These are phyloP conservation scores for Nannochloropsis salina DNA, from an alignment of 108 stramenopile species.

Conservation along the genomic window DNA sequence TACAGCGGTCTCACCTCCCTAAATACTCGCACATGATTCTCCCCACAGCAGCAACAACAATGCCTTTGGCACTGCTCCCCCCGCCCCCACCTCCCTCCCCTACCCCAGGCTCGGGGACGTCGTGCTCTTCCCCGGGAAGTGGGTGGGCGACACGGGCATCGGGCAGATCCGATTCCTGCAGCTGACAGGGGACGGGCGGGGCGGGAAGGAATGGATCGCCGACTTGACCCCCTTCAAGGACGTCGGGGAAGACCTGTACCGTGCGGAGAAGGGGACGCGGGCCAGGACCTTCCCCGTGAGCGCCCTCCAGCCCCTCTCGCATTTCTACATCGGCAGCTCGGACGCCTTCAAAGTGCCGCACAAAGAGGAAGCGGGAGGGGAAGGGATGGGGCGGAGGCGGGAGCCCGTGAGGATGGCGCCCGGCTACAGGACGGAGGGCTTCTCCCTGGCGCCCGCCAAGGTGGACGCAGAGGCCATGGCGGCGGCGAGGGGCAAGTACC, in stretches of 20 bases:
- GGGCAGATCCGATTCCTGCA: not conserved
- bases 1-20: not conserved
- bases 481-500: not conserved
- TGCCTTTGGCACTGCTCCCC: not conserved
- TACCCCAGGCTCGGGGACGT: not conserved
- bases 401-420: not conserved
- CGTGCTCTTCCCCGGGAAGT: not conserved
- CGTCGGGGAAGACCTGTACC: not conserved
- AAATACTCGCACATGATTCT: not conserved
- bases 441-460: not conserved
- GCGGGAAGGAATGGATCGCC: not conserved
- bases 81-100: not conserved
- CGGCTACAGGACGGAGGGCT: not conserved
- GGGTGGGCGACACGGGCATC: not conserved
- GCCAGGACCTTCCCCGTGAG: not conserved
- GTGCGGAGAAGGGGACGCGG: not conserved
- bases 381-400: not conserved
- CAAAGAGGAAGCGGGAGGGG: not conserved
- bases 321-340: not conserved
- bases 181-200: not conserved
- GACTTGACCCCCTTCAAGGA: not conserved
- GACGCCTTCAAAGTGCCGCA: slow-evolving; percentile 4
- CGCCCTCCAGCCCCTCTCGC: not conserved
- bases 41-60: not conserved
- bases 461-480: not conserved